Evolutionary conservation across 495 filamentous ascomycete genomes (phyloP).

Genomic region (Penicillium chermesinum): DNA sequence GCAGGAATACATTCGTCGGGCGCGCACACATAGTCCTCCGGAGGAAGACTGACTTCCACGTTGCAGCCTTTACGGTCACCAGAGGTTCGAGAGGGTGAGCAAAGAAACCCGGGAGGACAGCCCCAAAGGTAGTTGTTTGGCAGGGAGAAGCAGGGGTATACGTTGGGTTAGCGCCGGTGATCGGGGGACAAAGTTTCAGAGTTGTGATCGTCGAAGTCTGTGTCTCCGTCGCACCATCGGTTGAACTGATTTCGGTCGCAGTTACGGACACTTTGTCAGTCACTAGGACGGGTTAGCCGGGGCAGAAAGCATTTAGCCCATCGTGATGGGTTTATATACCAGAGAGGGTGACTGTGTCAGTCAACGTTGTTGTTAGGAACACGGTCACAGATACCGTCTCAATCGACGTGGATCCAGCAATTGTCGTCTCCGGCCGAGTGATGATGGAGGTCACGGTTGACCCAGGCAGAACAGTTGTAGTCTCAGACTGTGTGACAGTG

Average conservation of each 20-base stretch:
- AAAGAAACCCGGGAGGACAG: neutral
- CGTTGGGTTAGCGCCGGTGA: neutral
- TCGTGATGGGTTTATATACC: neutral
- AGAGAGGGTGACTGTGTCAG: neutral
- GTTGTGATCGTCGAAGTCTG: neutral
- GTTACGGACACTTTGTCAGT: neutral
- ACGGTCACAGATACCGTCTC: neutral
- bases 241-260: neutral
- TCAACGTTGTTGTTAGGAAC: neutral
- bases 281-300: too few species aligned
- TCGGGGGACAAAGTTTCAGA: neutral
- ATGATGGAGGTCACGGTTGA: neutral
- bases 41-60: neutral
- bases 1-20: neutral
- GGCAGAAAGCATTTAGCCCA: too few species aligned
- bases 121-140: neutral
- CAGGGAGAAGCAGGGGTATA: neutral
- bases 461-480: neutral
- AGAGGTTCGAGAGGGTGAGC: neutral
- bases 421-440: neutral
- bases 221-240: neutral
- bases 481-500: neutral
- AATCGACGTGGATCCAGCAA: neutral
- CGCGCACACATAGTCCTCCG: neutral
- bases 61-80: neutral